phyloP scores from a whole-genome alignment of 441 rosid genomes.

The Pelargonium exstipulatum region DNA sequence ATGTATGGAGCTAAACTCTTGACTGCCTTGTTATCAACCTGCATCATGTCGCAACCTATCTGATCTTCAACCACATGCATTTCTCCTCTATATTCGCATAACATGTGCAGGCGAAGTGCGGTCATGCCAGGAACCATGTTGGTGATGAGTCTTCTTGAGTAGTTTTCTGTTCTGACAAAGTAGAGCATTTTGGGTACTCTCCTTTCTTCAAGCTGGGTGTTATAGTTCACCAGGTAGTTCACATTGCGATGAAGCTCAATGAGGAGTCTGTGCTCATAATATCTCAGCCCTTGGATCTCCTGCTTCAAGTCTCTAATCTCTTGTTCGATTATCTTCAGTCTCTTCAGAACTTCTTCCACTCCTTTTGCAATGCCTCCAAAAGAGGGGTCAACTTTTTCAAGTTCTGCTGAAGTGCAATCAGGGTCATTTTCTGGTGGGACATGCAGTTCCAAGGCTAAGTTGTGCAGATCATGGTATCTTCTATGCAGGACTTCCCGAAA shows the following conservation, averaged over 20 bases:
- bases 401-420: constrained; percentile 35
- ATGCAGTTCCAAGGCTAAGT: constrained; percentile 80
- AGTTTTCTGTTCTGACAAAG: constrained; percentile 70
- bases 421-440: constrained; percentile 52
- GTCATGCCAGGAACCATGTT: constrained; percentile 70
- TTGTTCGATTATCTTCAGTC: constrained; percentile 88
- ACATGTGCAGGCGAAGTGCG: constrained; percentile 80
- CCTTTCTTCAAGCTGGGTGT: constrained; percentile 73
- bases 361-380: constrained; percentile 87
- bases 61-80: constrained; percentile 92
- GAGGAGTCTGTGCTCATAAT: constrained; percentile 79
- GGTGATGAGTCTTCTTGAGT: constrained; percentile 78
- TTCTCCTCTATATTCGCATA: constrained; percentile 78
- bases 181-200: constrained; percentile 95
- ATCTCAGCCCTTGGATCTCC: constrained; percentile 90
- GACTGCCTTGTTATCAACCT: constrained; percentile 70
- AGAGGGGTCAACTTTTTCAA: constrained; percentile 64
- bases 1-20: constrained; percentile 74
- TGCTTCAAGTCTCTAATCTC: constrained; percentile 91
- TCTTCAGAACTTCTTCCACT: constrained; percentile 73
- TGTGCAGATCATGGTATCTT: constrained; percentile 75
- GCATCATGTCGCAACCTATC: constrained; percentile 85
- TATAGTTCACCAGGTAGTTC: constrained; percentile 81
- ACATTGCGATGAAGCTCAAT: constrained; percentile 84
- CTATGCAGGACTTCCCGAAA: constrained; percentile 80